phyloP scores from a whole-genome alignment of 257 asterid species.

The Solanum tarijense region DNA sequence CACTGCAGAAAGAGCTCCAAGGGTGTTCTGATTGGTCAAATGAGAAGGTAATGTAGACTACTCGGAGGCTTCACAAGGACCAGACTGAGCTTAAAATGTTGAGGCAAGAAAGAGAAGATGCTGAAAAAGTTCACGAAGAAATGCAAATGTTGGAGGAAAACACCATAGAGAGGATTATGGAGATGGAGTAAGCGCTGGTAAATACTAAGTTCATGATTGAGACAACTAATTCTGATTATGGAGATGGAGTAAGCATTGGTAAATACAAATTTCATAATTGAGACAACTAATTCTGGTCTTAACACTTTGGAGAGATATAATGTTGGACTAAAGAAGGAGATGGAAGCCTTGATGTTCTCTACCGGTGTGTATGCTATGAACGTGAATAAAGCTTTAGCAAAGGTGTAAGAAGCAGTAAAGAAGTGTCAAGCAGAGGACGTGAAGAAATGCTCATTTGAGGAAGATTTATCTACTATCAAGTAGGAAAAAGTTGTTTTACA shows the following conservation, averaged over 20 bases:
- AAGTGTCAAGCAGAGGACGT: constrained; percentile 12
- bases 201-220: constrained; percentile 36
- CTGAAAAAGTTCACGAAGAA: constrained; percentile 24
- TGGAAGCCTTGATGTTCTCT: constrained; percentile 11
- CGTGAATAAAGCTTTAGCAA: constrained; percentile 30
- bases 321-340: constrained; percentile 13
- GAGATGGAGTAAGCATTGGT: constrained; percentile 58
- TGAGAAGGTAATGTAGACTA: no score
- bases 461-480: constrained; percentile 24
- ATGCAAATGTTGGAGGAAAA: constrained; percentile 48
- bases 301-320: constrained; percentile 39
- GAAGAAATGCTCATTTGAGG: constrained; percentile 28
- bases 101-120: no score
- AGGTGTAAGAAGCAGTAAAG: constrained; percentile 47
- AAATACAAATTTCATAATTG: constrained; percentile 35
- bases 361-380: constrained; percentile 13
- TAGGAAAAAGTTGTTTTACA: background rate
- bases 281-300: constrained; percentile 22
- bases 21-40: no score
- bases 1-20: no score
- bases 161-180: constrained; percentile 40
- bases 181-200: constrained; percentile 50
- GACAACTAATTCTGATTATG: constrained; percentile 23
- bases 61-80: no score
- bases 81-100: no score